Conservation (phyloP, 805 yeast species). For the Lipomyces kockii region DNA sequence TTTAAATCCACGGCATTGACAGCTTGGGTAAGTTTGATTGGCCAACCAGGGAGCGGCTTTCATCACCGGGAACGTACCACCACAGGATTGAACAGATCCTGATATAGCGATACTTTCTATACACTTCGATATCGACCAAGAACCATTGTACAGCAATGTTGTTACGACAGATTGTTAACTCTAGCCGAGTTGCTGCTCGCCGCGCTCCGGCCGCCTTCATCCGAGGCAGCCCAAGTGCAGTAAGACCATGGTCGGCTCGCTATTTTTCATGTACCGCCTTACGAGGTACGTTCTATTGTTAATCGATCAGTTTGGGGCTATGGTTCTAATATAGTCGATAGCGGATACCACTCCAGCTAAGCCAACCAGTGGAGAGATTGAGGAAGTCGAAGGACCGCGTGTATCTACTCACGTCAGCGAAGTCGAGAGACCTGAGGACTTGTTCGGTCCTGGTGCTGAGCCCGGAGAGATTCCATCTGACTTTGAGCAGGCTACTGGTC, state of each 20-base stretch:
- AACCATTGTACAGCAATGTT: constrained; percentile 12
- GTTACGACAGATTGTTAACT: constrained; percentile 23
- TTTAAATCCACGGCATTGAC: not conserved
- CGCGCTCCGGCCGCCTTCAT: constrained; percentile 9
- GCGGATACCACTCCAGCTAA: constrained; percentile 4
- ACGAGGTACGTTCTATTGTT: constrained; percentile 19
- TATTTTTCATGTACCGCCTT: constrained; percentile 24
- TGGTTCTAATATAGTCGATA: not conserved
- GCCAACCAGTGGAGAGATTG: not conserved
- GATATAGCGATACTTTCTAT: not conserved
- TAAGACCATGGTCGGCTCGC: constrained; percentile 13
- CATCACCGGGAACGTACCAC: not conserved
- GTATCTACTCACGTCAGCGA: constrained; percentile 59
- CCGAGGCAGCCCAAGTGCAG: constrained; percentile 12
- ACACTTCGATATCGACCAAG: not conserved
- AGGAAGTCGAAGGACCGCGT: constrained; percentile 11
- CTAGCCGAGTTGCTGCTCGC: constrained; percentile 24
- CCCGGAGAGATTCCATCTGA: constrained; percentile 89
- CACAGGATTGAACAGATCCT: not conserved
- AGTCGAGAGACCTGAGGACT: constrained; percentile 74
- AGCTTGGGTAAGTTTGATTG: constrained; percentile 3
- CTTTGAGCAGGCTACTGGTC: constrained; percentile 96
- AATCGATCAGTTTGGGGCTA: not conserved
- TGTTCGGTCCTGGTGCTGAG: constrained; percentile 90
- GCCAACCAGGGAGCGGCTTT: not conserved